A percentile compares a stretch with the other conserved stretches of the same genome.
Conservation (phyloP, 768 basidiomycete genomes). For the Tylopilus balloui region DNA sequence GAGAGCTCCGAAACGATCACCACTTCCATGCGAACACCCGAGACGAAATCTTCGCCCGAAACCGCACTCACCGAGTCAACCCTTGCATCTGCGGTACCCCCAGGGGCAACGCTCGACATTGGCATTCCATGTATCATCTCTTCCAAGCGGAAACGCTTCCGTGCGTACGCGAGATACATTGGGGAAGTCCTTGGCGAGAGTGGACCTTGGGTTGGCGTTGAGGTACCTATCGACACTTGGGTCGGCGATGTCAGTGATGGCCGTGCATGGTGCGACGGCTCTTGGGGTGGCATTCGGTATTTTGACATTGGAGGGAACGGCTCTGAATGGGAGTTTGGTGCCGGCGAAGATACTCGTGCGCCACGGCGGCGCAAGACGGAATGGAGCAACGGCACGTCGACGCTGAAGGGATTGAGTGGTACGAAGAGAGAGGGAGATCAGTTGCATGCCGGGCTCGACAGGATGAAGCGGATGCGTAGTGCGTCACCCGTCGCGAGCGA, state of each 20-base stretch:
- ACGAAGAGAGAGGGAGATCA: constrained; percentile 58
- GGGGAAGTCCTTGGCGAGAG: constrained; percentile 78
- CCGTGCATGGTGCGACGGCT: constrained; percentile 85
- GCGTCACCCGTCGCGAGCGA: constrained; percentile 63
- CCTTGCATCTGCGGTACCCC: constrained; percentile 20
- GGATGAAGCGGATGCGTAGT: constrained; percentile 58
- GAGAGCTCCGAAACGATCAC: constrained; percentile 29
- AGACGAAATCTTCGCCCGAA: constrained; percentile 15
- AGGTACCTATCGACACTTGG: constrained; percentile 67
- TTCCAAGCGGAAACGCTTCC: constrained; percentile 77
- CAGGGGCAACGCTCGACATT: constrained; percentile 72
- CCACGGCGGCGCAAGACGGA: constrained; percentile 24
- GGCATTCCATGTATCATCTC: constrained; percentile 91
- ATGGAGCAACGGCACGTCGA: constrained; percentile 30
- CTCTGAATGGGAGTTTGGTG: constrained; percentile 62
- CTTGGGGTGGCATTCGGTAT: constrained; percentile 76
- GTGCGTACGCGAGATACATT: constrained; percentile 84
- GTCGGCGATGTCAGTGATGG: constrained; percentile 48
- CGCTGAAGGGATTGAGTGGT: constrained; percentile 33
- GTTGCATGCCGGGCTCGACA: constrained; percentile 35
- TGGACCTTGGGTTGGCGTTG: constrained; percentile 89
- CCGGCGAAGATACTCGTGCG: constrained; percentile 36
- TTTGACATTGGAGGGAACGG: constrained; percentile 66
- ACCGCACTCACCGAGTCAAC: constrained; percentile 24
- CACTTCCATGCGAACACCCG: constrained; percentile 17